Evolutionary conservation across 2,329 filamentous ascomycete genomes (phyloP).

Genomic region (Chalaropsis thielavioides): DNA sequence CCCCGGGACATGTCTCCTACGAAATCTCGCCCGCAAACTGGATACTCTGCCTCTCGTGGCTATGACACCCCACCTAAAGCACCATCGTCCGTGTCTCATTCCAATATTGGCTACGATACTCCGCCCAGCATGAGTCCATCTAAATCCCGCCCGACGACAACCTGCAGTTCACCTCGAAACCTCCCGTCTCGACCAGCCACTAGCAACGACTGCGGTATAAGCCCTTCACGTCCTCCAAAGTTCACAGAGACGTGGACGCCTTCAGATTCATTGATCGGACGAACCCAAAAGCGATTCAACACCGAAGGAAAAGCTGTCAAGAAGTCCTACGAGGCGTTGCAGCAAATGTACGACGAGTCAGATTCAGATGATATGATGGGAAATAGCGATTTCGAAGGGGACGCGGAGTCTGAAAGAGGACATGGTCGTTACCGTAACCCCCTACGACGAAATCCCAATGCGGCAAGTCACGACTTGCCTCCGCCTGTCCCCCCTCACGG

Average conservation of each 20-base stretch:
- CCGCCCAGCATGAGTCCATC: constrained; percentile 16
- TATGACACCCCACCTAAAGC: background rate
- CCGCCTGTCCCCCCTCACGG: constrained; percentile 2
- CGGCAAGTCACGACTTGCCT: constrained; percentile 16
- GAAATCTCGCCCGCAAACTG: constrained; percentile 21
- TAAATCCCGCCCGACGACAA: constrained; percentile 10
- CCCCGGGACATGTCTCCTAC: constrained; percentile 8
- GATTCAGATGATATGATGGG: constrained; percentile 25
- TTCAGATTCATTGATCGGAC: constrained; percentile 38
- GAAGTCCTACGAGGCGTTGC: constrained; percentile 33
- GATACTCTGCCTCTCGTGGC: constrained; percentile 9
- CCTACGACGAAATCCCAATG: constrained; percentile 35
- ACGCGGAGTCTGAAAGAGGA: constrained; percentile 16
- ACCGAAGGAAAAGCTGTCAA: constrained; percentile 26
- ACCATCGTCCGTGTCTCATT: constrained; percentile 16
- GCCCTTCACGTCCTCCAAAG: constrained; percentile 27
- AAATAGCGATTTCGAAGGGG: constrained; percentile 27
- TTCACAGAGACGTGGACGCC: constrained; percentile 43
- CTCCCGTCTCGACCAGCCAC: background rate
- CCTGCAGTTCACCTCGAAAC: background rate
- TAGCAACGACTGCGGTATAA: background rate
- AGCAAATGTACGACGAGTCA: constrained; percentile 32
- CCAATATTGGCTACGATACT: constrained; percentile 7
- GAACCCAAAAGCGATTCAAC: constrained; percentile 37
- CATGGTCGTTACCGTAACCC: constrained; percentile 34